A percentile compares a stretch with the other conserved stretches of the same genome.
Conservation (phyloP, 1,284 basidiomycete species). For the Farysia itapuensis region DNA sequence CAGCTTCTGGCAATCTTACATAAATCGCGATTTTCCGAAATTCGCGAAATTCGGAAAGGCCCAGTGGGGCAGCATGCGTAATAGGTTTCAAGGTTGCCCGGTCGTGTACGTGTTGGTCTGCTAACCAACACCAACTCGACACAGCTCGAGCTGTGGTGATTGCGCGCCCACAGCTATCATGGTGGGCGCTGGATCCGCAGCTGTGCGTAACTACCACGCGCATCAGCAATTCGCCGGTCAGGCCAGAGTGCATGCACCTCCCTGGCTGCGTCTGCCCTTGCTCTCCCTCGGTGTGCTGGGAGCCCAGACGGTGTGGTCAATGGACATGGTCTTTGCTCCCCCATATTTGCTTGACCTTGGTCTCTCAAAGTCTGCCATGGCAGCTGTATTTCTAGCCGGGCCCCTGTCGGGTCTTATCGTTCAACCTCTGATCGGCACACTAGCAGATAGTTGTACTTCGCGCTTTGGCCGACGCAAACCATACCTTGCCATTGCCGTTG, state of each 20-base stretch:
- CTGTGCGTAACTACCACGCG: not conserved
- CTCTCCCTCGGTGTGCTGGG: constrained; percentile 49
- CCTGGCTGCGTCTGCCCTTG: constrained; percentile 34
- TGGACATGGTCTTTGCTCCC: constrained; percentile 55
- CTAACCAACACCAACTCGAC: no score
- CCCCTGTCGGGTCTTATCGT: constrained; percentile 57
- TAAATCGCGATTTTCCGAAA: no score
- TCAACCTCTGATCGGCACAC: constrained; percentile 59
- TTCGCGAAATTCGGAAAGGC: no score
- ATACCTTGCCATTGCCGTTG: constrained; percentile 53
- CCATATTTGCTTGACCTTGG: constrained; percentile 53
- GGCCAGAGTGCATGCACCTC: constrained; percentile 18
- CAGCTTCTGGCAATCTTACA: no score
- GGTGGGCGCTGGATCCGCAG: no score
- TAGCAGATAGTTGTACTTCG: constrained; percentile 58
- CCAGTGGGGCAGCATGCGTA: no score
- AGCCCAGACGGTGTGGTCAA: constrained; percentile 54
- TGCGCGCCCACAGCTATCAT: no score
- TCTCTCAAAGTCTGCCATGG: constrained; percentile 46
- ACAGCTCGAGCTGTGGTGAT: no score
- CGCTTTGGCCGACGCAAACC: constrained; percentile 59
- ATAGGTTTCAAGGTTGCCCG: no score
- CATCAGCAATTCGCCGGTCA: constrained; percentile 18
- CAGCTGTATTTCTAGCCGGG: constrained; percentile 52
- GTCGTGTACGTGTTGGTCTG: no score